Base-by-base conservation (phyloP, 2,329 filamentous ascomycete genomes). In the Trichophyton equinum region DNA sequence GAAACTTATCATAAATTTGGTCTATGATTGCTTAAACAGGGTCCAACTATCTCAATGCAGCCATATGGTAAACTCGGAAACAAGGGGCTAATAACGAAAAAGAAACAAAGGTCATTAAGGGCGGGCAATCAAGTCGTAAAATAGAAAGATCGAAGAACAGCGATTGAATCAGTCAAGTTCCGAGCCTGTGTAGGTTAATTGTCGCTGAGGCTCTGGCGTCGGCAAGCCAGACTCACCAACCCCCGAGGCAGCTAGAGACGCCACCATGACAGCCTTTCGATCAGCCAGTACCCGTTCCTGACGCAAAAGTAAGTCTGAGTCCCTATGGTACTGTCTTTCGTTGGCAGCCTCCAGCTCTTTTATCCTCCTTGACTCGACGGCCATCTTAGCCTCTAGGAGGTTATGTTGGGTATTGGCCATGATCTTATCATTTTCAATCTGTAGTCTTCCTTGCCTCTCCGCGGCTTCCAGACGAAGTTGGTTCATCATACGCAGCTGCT, bases 311-410 rank as follows among this genome's bases (percentile, higher is more conserved):
- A 65, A 15, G 6, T 65, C 64, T n/a, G 46, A 42, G 49, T 65
- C 64, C 38, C 62, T 49, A 38, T 64, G 55, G 36, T 64, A 64
- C 51, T 65, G 64, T 33, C 62, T 61, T 36, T 62, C 61, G 59
- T 63, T 63, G 22, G 60, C 63, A 11, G 58, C 44, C n/a, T 65
- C 63, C 9, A 64, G 25, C 59, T 65, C 64, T 53, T 58, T 61
- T 8, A 64, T 57, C 20, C 62, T 59, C 20, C 58, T 51, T 22
- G 57, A 60, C 38, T 65, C 64, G 18, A 59, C 46, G 8, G 42
- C 36, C 6, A 63, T 51, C n/a, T 62, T 62, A 46, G 57, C 61
- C 42, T 65, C 63, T n/a, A 59, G 46, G 7, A 64, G 46, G 27
- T 58, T 59, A 40, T 61, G 58, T 38, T 65, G 62, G 33, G 62